phyloP scores from a whole-genome alignment of 2,329 filamentous ascomycete species.

The Nothomitra cinnamomea region DNA sequence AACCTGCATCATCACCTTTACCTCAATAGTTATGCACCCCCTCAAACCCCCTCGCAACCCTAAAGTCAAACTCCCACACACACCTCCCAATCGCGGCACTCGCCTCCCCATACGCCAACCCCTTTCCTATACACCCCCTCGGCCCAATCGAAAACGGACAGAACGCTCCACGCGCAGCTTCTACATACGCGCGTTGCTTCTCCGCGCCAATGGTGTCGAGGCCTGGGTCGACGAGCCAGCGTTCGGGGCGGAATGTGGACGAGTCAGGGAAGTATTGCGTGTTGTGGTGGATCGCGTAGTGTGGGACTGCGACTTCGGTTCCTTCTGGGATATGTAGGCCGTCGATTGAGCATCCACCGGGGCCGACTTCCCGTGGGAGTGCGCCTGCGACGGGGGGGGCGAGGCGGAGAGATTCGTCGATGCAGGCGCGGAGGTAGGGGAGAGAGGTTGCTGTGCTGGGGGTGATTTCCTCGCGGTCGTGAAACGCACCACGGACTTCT shows the following conservation, averaged over 20 bases:
- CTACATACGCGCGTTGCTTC: neutral
- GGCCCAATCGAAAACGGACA: neutral
- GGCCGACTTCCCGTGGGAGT: constrained; percentile 40
- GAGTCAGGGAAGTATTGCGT: constrained; percentile 42
- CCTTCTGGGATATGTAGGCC: constrained; percentile 38
- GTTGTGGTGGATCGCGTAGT: constrained; percentile 55
- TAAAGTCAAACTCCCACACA: constrained; percentile 8
- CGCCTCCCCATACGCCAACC: constrained; percentile 10
- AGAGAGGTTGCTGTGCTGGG: constrained; percentile 32
- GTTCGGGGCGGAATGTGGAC: constrained; percentile 43
- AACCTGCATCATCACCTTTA: neutral
- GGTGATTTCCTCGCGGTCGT: constrained; percentile 35
- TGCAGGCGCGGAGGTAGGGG: constrained; percentile 44
- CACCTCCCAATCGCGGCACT: constrained; percentile 5
- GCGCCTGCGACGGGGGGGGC: constrained; percentile 44
- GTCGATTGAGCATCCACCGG: constrained; percentile 37
- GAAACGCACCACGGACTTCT: constrained; percentile 37
- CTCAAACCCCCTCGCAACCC: neutral
- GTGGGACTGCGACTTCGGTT: constrained; percentile 44
- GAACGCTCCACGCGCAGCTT: neutral
- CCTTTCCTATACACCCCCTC: constrained; percentile 1
- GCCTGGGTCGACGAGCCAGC: constrained; percentile 34
- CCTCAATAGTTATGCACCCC: neutral
- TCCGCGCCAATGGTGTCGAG: neutral
- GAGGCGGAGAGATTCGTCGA: constrained; percentile 48